Conservation (phyloP, 73 alveolate species). For the Uronychia binucleata region DNA sequence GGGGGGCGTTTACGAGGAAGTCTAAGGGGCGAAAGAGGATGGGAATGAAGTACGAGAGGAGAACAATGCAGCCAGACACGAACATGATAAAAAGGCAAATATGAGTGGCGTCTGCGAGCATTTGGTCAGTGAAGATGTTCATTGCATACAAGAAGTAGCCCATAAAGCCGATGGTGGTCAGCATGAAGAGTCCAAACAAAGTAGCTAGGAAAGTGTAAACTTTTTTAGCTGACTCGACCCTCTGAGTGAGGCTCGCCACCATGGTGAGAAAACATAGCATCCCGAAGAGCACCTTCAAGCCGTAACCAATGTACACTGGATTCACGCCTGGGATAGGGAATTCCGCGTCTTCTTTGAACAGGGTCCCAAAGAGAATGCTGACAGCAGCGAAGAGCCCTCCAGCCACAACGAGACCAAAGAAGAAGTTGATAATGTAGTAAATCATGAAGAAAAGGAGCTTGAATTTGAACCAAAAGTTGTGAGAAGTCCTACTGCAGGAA, state of each 20-base stretch:
- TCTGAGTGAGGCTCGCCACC: background rate
- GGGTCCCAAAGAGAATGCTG: background rate
- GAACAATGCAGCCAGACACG: background rate
- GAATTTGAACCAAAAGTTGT: conserved; percentile 15
- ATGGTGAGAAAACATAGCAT: background rate
- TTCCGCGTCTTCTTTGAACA: background rate
- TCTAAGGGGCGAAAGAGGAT: background rate
- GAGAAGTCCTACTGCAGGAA: conserved; percentile 35
- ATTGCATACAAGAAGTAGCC: background rate
- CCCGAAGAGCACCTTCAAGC: background rate
- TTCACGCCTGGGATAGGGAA: background rate
- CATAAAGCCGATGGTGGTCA: background rate
- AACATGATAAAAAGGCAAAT: background rate
- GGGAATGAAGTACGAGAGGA: background rate
- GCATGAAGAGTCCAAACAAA: conserved; percentile 1
- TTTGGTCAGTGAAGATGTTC: background rate
- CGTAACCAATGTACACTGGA: background rate
- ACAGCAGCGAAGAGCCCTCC: conserved; percentile 11
- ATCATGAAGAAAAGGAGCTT: conserved; percentile 23
- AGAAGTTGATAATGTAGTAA: conserved; percentile 22
- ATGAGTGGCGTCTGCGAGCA: background rate
- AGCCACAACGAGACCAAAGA: background rate
- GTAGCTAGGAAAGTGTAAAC: background rate
- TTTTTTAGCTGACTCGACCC: background rate
- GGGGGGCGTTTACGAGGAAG: background rate